Conservation (phyloP, 2,329 filamentous ascomycete species). For the Pyrenochaeta sp. region DNA sequence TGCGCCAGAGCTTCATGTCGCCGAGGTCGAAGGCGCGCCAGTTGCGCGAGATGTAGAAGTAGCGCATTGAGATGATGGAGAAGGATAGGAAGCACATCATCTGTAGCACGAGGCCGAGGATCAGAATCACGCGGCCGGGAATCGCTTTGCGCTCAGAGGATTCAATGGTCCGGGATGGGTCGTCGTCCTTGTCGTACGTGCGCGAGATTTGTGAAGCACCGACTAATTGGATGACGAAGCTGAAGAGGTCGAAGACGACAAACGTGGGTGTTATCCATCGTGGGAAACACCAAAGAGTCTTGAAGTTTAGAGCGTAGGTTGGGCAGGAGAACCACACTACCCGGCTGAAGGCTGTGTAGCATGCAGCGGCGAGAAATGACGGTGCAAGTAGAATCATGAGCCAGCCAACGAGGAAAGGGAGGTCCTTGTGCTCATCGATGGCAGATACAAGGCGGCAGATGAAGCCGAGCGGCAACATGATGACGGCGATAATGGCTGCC, state of each 20-base stretch:
- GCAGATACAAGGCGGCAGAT: conserved; percentile 57
- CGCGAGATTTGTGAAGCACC: conserved; percentile 54
- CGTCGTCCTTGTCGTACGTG: conserved; percentile 36
- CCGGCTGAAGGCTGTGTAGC: conserved; percentile 59
- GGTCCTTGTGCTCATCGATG: conserved; percentile 37
- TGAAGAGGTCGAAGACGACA: conserved; percentile 57
- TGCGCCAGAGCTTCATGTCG: conserved; percentile 46
- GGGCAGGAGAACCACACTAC: conserved; percentile 53
- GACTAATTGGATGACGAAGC: conserved; percentile 56
- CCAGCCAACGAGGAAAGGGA: conserved; percentile 52
- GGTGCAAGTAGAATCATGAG: conserved; percentile 59
- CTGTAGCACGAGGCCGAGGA: conserved; percentile 59
- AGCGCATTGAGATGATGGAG: conserved; percentile 48
- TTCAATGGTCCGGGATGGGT: conserved; percentile 52
- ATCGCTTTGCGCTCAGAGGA: conserved; percentile 36
- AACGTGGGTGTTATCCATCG: conserved; percentile 58
- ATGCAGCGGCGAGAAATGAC: conserved; percentile 58
- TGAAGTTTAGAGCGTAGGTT: conserved; percentile 50
- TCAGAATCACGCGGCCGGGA: conserved; percentile 46
- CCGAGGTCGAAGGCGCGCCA: conserved; percentile 44
- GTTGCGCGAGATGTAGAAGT: conserved; percentile 39
- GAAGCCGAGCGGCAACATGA: conserved; percentile 61
- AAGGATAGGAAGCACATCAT: conserved; percentile 61
- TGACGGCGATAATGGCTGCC: conserved; percentile 40
- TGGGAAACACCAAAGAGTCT: conserved; percentile 52